These are phyloP conservation scores for Pseudocercospora fijiensis DNA, from an alignment of 2,329 filamentous ascomycete genomes.

Conservation along the genomic window DNA sequence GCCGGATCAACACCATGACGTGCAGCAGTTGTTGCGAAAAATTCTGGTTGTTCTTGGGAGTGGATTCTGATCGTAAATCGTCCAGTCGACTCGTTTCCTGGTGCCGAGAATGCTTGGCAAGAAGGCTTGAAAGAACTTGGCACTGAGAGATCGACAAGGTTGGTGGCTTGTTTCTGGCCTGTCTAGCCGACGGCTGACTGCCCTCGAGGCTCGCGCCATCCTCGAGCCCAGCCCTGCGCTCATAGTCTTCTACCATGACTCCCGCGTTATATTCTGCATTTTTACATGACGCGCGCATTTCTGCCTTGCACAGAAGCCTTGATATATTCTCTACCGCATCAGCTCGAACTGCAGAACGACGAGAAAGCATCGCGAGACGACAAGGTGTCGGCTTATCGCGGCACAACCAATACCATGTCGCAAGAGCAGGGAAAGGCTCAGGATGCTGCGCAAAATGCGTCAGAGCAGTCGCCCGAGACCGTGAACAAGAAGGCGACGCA, in stretches of 20 bases:
- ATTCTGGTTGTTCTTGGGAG: background rate
- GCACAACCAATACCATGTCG: conserved; percentile 8
- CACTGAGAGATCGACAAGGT: background rate
- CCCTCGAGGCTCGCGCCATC: background rate
- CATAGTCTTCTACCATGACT: background rate
- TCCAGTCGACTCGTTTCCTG: background rate
- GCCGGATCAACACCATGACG: background rate
- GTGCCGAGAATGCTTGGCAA: background rate
- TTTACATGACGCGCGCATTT: conserved; percentile 4
- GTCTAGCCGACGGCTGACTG: background rate
- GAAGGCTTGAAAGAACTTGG: background rate
- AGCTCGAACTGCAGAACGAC: conserved; percentile 4
- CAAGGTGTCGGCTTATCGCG: conserved; percentile 8
- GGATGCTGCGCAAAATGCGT: background rate
- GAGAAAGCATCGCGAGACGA: background rate
- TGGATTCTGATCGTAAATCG: background rate
- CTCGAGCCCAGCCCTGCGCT: background rate
- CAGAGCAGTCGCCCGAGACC: background rate
- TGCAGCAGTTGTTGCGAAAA: background rate
- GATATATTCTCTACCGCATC: conserved; percentile 1
- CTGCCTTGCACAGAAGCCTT: conserved; percentile 8
- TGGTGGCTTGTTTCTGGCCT: background rate
- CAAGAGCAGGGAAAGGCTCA: conserved; percentile 2
- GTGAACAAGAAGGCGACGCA: conserved; percentile 12
- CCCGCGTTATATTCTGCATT: background rate